Evolutionary conservation across 441 rosid genomes (phyloP).

Genomic region (Pelargonium cotyledonis): DNA sequence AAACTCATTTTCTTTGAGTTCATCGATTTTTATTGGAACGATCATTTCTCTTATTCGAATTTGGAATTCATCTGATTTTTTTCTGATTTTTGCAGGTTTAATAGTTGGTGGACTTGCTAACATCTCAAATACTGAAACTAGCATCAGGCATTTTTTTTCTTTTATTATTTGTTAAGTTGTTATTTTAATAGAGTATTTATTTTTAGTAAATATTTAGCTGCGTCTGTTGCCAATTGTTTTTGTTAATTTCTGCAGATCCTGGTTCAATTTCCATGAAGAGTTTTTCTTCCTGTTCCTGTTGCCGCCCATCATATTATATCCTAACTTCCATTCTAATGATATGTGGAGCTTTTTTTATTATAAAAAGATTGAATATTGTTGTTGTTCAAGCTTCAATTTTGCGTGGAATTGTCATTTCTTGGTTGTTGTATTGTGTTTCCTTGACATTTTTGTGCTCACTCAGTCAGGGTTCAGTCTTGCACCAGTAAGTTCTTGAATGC

Average conservation of each 20-base stretch:
- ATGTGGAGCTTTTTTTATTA: not conserved
- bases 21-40: no score
- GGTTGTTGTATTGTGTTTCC: slow-evolving; percentile 30
- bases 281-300: slow-evolving; percentile 89
- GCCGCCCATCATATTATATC: slow-evolving; percentile 98
- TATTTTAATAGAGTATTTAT: not conserved
- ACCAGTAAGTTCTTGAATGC: slow-evolving; percentile 54
- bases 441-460: slow-evolving; percentile 53
- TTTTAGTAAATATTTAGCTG: slow-evolving; percentile 2
- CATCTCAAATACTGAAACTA: slow-evolving; percentile 79
- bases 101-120: slow-evolving; percentile 93
- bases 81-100: slow-evolving; percentile 41
- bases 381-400: not conserved
- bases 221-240: slow-evolving; percentile 4
- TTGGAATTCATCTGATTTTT: not conserved
- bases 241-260: slow-evolving; percentile 46
- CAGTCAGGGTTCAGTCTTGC: slow-evolving; percentile 90
- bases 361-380: not conserved
- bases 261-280: slow-evolving; percentile 98
- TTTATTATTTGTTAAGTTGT: not conserved
- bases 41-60: no score
- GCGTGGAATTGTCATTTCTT: slow-evolving; percentile 6
- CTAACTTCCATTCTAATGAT: slow-evolving; percentile 20
- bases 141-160: slow-evolving; percentile 54
- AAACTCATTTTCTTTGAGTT: no score